Base-by-base conservation (phyloP, 768 basidiomycete genomes). In the Phylloporus rhodoxanthus region DNA sequence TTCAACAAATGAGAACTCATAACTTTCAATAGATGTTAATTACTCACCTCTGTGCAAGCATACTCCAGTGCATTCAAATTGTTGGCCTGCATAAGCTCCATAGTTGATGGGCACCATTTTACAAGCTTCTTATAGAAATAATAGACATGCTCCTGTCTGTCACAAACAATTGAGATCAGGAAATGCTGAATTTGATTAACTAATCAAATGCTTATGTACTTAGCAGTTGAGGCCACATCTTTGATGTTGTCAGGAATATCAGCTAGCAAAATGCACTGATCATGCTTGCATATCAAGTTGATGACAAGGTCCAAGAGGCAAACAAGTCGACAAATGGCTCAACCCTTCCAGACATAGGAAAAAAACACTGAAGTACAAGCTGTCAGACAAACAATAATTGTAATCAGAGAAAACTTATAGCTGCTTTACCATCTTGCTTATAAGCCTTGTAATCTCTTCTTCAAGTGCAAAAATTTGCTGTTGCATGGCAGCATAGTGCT, bases 21-120 rank as follows among this genome's bases (percentile, higher is more conserved):
- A 11, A 2, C 13, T 4, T 13, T 30, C 11, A 13, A 4, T 1
- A 30, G 4, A 13, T 5, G 13, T 5, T 4, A 30, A 5, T 30
- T 30, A 33, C 51, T 40, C 28, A 57, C 57, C 14, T 57, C 41
- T 2, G 37, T 39, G n/a, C 37, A 57, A 15, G 50, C 33, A 30
- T 30, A 4, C 29, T 30, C 29, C 11, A 30, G 5, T 30, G 3
- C 29, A 4, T 13, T 1, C 4, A 11, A 13, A 30, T 30, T 4
- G 5, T 30, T 2, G 13, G 29, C 29, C 13, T 30, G 11, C 0
- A 44, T 8, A 3, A 51, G 45, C 14, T 13, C 39, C 4, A 9
- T 21, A 8, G 57, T 8, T 1, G 45, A 45, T 5, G 39, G 51
- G 17, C 56, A 55, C 50, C 56, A 59, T 1, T 14, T 0, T 0